phyloP scores from a whole-genome alignment of 202 grass and related monocot genomes.

The Saccharum hybrid region DNA sequence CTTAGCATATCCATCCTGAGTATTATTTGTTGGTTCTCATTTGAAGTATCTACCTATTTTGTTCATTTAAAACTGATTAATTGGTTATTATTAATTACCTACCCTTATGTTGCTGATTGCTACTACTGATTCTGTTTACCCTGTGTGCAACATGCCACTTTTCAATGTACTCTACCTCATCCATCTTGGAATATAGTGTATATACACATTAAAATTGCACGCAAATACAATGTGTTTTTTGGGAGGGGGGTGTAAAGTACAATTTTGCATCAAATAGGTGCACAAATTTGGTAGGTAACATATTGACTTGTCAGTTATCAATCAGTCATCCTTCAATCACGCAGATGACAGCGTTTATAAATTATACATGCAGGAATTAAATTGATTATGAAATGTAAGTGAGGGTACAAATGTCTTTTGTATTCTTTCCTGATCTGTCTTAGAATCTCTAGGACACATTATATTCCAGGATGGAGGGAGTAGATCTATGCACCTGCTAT shows the following conservation, averaged over 20 bases:
- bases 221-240: too few relatives aligned
- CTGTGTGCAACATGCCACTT: constrained; percentile 6
- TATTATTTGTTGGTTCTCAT: constrained; percentile 22
- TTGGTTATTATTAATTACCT: not conserved
- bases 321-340: not conserved
- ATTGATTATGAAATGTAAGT: not conserved
- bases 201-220: too few relatives aligned
- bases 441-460: not conserved
- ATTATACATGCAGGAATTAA: not conserved
- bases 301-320: too few relatives aligned
- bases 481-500: not conserved
- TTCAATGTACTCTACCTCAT: not conserved
- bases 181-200: not conserved
- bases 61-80: not conserved
- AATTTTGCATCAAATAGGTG: too few relatives aligned
- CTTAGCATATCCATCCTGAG: not conserved
- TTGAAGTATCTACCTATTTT: not conserved
- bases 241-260: too few relatives aligned
- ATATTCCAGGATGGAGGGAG: not conserved
- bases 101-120: not conserved
- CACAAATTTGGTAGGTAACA: too few relatives aligned
- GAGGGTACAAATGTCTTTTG: not conserved
- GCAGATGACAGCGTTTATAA: not conserved
- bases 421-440: not conserved
- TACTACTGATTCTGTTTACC: not conserved